Base-by-base conservation (phyloP, 139 green algal genomes). In the Chlamydomonas incerta region DNA sequence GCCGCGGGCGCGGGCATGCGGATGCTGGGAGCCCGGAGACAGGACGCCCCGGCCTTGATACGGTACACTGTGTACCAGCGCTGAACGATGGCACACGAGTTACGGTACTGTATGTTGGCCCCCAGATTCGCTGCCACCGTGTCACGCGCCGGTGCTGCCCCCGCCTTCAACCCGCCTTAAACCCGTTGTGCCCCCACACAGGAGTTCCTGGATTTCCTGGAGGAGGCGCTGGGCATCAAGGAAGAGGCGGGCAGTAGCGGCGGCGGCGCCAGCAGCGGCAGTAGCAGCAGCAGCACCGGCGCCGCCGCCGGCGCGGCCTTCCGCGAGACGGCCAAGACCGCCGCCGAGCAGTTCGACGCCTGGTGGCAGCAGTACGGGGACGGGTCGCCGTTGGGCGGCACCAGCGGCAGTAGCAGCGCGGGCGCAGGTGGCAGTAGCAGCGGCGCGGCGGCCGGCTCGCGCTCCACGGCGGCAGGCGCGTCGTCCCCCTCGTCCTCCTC, bases 141-240 rank as follows among this genome's bases (percentile, higher is more conserved):
- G n/a, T n/a, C n/a, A n/a, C n/a, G n/a, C n/a, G n/a, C n/a, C n/a
- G n/a, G n/a, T n/a, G n/a, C n/a, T n/a, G n/a, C n/a, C n/a, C n/a
- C n/a, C n/a, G n/a, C n/a, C n/a, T n/a, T n/a, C n/a, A n/a, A n/a
- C n/a, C n/a, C n/a, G n/a, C n/a, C n/a, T n/a, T n/a, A n/a, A n/a
- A n/a, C n/a, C n/a, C n/a, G n/a, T n/a, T n/a, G n/a, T 2, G n/a
- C 10, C 63, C n/a, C n/a, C 26, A 5, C 24, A 0, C 80, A 94
- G 80, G 93, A 95, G 72, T 90, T 95, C 70, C 72, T 95, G 60
- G 93, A 95, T 26, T 95, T 95, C 50, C 60, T 95, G 80, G 93
- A 95, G 63, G 66, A 91, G 74, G 82, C 80, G 18, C 35, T 85
- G 31, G 71, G 79, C 68, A 72, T 87, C n/a, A 66, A 81, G 23